Percentiles rank a stretch among this genome's conserved stretches.
Evolutionary conservation across 768 basidiomycete species (phyloP).

Genomic region (Hysterangium stoloniferum): DNA sequence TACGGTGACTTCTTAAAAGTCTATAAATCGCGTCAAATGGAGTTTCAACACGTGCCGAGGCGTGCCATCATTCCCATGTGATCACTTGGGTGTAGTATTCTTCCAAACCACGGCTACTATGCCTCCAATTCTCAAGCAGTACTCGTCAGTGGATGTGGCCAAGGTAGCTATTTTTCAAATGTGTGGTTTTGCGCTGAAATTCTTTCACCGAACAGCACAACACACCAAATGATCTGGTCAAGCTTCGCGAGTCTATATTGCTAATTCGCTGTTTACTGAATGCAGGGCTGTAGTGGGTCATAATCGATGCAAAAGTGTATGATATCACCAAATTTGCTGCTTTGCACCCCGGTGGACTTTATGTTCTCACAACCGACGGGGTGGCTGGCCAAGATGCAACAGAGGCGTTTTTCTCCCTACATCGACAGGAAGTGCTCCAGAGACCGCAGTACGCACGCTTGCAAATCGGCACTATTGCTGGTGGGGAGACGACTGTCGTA

Average conservation of each 20-base stretch:
- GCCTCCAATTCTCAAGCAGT: constrained; percentile 25
- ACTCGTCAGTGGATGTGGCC: constrained; percentile 54
- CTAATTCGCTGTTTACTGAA: neutral
- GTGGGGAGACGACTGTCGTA: constrained; percentile 49
- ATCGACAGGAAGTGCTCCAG: constrained; percentile 72
- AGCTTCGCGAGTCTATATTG: constrained; percentile 18
- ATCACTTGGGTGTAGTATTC: too few species aligned
- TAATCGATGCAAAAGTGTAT: constrained; percentile 76
- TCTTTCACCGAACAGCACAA: constrained; percentile 55
- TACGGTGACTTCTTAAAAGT: too few species aligned
- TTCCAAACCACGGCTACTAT: neutral
- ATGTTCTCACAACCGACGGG: constrained; percentile 56
- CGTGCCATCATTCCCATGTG: too few species aligned
- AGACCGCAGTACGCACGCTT: constrained; percentile 67
- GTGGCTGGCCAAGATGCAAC: constrained; percentile 77
- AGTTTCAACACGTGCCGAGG: too few species aligned
- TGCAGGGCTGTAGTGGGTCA: constrained; percentile 53
- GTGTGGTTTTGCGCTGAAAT: neutral
- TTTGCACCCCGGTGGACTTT: constrained; percentile 78
- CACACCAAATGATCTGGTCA: constrained; percentile 71
- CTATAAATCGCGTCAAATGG: too few species aligned
- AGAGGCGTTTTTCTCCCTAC: constrained; percentile 76
- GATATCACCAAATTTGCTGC: constrained; percentile 74
- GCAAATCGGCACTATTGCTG: constrained; percentile 55
- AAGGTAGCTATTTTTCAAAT: constrained; percentile 36